These are phyloP conservation scores for Ormosia semicastrata DNA, from an alignment of 306 rosid genomes.

Conservation along the genomic window DNA sequence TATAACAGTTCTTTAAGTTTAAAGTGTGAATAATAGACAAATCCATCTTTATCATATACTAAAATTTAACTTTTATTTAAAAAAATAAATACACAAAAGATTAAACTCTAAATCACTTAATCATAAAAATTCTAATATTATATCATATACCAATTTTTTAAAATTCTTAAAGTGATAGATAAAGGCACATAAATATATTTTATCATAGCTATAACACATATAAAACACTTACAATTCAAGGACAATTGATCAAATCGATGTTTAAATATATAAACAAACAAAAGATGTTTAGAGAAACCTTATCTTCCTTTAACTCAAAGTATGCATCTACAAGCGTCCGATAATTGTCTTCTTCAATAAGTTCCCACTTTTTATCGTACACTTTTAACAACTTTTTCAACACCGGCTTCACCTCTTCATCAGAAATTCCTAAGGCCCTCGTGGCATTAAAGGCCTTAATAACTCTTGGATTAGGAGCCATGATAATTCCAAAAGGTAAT, in stretches of 20 bases:
- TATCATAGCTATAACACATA: neutral
- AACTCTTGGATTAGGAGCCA: constrained; percentile 46
- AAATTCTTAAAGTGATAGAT: neutral
- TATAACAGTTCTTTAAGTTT: no score
- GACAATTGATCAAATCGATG: neutral
- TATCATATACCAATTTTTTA: no score
- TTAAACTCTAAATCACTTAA: no score
- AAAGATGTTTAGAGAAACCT: constrained; percentile 44
- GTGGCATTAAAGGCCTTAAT: constrained; percentile 49
- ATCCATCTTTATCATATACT: no score
- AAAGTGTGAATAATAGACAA: no score
- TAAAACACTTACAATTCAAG: neutral
- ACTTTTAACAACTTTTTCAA: constrained; percentile 39
- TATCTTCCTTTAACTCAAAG: constrained; percentile 58
- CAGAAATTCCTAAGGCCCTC: constrained; percentile 49
- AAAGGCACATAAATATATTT: no score
- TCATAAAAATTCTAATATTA: no score
- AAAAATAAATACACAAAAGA: no score
- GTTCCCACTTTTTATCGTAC: constrained; percentile 56
- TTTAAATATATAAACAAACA: constrained; percentile 3
- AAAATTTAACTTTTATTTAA: no score
- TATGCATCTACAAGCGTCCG: constrained; percentile 64
- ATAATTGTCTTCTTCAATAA: constrained; percentile 75
- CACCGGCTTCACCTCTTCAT: constrained; percentile 53
- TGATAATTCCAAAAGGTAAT: constrained; percentile 28